These are phyloP conservation scores for Psilocybe sp. DNA, from an alignment of 768 basidiomycete genomes.

Conservation along the genomic window DNA sequence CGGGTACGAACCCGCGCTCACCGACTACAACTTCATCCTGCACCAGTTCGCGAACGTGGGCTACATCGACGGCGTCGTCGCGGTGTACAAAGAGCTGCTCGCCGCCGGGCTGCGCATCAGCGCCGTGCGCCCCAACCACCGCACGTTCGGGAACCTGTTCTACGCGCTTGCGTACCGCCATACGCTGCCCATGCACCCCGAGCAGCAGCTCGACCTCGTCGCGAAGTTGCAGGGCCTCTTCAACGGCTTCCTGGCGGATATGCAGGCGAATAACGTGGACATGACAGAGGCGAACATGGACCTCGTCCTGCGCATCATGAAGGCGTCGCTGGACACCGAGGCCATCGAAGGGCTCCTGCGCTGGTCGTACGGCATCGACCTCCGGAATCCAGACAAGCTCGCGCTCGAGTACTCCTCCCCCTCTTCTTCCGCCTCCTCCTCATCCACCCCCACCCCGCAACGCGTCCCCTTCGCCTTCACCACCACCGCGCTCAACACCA, in stretches of 20 bases:
- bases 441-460: neutral
- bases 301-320: conserved; percentile 64
- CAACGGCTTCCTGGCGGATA: conserved; percentile 52
- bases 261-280: conserved; percentile 45
- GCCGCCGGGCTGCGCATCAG: conserved; percentile 41
- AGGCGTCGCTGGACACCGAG: conserved; percentile 55
- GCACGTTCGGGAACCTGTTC: conserved; percentile 63
- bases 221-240: conserved; percentile 46
- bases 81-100: conserved; percentile 60
- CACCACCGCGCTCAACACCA: conserved; percentile 67
- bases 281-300: conserved; percentile 65
- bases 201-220: conserved; percentile 31
- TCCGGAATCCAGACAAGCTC: conserved; percentile 67
- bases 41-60: conserved; percentile 76
- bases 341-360: conserved; percentile 61
- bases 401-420: conserved; percentile 42
- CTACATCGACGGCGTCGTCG: conserved; percentile 56
- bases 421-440: conserved; percentile 5
- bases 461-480: conserved; percentile 48
- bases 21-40: conserved; percentile 76
- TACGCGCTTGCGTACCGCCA: conserved; percentile 71
- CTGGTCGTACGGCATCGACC: conserved; percentile 73
- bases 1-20: conserved; percentile 44
- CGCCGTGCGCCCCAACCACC: conserved; percentile 39
- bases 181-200: conserved; percentile 49